Conservation (phyloP, 257 asterid genomes). For the Rhazya stricta region DNA sequence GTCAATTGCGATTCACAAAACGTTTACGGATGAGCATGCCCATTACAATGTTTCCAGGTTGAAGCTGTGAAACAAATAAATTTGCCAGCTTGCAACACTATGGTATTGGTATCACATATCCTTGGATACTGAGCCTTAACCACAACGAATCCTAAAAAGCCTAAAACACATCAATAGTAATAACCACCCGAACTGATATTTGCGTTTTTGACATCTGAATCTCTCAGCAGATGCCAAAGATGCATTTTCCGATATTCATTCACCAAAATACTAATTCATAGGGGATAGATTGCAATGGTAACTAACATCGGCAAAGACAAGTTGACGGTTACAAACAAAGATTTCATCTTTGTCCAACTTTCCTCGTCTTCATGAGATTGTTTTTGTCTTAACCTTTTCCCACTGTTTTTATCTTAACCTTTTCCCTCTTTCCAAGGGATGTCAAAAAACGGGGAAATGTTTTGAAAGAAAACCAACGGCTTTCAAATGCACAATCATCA, state of each 20-base stretch:
- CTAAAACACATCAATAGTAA: not conserved
- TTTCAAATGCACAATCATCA: not conserved
- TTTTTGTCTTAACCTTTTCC: not conserved
- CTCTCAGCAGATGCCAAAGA: not conserved
- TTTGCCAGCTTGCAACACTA: not conserved
- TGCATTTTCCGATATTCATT: not conserved
- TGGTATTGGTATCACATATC: not conserved
- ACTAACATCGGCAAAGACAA: not conserved
- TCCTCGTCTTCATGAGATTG: not conserved
- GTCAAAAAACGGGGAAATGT: not conserved
- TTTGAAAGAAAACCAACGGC: not conserved
- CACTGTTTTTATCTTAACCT: not conserved
- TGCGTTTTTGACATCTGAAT: not conserved
- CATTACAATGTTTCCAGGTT: not conserved
- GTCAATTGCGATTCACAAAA: not conserved
- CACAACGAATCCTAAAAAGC: not conserved
- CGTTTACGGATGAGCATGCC: not conserved
- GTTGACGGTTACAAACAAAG: not conserved
- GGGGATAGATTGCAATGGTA: not conserved
- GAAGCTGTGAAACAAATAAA: not conserved
- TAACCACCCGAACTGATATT: not conserved
- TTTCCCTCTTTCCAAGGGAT: not conserved
- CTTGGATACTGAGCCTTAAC: not conserved
- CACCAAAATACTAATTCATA: not conserved
- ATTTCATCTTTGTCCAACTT: not conserved